Evolutionary conservation across 768 basidiomycete species (phyloP).

Genomic region (Lactarius akahatsu): DNA sequence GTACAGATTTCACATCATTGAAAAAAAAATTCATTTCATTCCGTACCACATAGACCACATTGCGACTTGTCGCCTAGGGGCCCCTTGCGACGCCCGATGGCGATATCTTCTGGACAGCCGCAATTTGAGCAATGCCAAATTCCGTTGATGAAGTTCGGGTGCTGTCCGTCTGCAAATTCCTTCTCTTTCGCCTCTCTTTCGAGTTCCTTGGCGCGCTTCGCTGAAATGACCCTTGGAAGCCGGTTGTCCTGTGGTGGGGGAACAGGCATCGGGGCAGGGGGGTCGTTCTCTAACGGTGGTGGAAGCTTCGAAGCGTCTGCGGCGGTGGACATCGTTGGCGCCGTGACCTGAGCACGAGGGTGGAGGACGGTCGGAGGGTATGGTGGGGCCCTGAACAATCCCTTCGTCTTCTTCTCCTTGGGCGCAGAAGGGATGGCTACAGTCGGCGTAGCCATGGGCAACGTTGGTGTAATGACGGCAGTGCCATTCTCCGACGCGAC

Average conservation of each 20-base stretch:
- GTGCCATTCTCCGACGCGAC: conserved; percentile 89
- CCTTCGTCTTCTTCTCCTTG: conserved; percentile 69
- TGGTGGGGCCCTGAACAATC: conserved; percentile 70
- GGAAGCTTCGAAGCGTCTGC: conserved; percentile 58
- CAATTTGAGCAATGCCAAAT: conserved; percentile 96
- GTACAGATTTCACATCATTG: background rate
- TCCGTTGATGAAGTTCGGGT: conserved; percentile 77
- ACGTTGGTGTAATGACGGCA: conserved; percentile 43
- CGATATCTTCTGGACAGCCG: conserved; percentile 85
- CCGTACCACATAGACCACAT: conserved; percentile 89
- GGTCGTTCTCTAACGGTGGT: conserved; percentile 61
- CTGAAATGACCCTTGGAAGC: conserved; percentile 47
- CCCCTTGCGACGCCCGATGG: conserved; percentile 83
- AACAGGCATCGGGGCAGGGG: conserved; percentile 42
- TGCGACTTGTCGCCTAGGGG: conserved; percentile 88
- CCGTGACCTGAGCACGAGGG: conserved; percentile 57
- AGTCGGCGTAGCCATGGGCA: conserved; percentile 44
- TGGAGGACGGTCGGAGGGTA: conserved; percentile 54
- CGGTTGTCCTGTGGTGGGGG: conserved; percentile 46
- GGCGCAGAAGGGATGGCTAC: conserved; percentile 41
- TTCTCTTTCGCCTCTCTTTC: conserved; percentile 82
- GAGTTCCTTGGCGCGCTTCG: conserved; percentile 68
- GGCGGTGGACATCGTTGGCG: conserved; percentile 67
- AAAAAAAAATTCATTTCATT: conserved; percentile 8
- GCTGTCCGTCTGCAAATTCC: conserved; percentile 81